Conservation (phyloP, 1,284 basidiomycete genomes). For the Irpex sp. region DNA sequence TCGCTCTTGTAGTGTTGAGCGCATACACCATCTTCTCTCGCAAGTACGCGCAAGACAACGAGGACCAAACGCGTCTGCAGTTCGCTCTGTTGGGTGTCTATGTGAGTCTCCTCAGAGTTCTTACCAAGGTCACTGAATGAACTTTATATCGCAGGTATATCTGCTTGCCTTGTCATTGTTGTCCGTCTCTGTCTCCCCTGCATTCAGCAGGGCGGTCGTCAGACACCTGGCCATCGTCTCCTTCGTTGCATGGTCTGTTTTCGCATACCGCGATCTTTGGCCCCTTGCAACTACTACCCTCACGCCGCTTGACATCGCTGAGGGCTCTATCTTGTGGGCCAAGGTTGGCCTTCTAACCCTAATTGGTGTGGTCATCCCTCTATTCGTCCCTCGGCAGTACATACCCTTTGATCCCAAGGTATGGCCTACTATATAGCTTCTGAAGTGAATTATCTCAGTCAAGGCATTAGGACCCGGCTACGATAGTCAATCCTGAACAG, state of each 20-base stretch:
- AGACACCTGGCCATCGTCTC: constrained; percentile 32
- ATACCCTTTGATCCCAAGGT: constrained; percentile 38
- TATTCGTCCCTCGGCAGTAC: constrained; percentile 44
- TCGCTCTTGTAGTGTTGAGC: constrained; percentile 17
- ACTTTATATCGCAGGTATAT: background rate
- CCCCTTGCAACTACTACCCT: constrained; percentile 42
- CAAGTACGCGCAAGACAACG: background rate
- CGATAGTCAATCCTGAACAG: constrained; percentile 59
- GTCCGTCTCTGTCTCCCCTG: background rate
- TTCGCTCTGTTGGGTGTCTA: constrained; percentile 13
- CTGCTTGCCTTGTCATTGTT: background rate
- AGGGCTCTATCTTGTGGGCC: constrained; percentile 33
- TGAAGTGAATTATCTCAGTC: background rate
- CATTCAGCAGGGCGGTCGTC: background rate
- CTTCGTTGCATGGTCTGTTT: constrained; percentile 38
- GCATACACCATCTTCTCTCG: constrained; percentile 9
- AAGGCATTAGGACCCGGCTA: constrained; percentile 32
- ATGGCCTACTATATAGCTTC: constrained; percentile 1
- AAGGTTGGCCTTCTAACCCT: constrained; percentile 37
- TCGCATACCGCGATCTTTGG: constrained; percentile 47
- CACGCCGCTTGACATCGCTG: constrained; percentile 35
- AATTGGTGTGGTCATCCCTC: constrained; percentile 40
- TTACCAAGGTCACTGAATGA: background rate
- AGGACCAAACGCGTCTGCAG: background rate
- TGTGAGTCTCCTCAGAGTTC: constrained; percentile 13